These are phyloP conservation scores for Mediolabrus comicus DNA, from an alignment of 108 stramenopile species.

Conservation along the genomic window DNA sequence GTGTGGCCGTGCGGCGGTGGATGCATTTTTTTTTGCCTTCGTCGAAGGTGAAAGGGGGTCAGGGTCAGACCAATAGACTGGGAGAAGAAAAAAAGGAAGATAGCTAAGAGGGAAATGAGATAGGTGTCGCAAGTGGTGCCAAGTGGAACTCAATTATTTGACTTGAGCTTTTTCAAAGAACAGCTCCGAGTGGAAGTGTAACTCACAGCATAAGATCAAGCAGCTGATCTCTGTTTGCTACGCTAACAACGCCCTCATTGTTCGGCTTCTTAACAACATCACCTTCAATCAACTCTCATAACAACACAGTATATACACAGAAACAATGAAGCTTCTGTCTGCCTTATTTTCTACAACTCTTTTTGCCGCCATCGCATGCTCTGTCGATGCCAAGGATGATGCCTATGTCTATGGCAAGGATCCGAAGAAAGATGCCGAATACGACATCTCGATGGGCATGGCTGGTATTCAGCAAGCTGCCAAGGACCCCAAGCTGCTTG, in stretches of 20 bases:
- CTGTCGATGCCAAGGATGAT: slow-evolving; percentile 23
- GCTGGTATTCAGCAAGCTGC: slow-evolving; percentile 83
- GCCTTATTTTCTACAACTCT: slow-evolving; percentile 44
- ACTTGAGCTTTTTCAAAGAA: neutral
- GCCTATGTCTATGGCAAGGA: slow-evolving; percentile 52
- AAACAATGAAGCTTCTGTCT: slow-evolving; percentile 45
- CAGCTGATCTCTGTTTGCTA: neutral
- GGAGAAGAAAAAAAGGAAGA: neutral
- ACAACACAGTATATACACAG: neutral
- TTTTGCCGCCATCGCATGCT: slow-evolving; percentile 38
- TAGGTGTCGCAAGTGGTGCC: neutral
- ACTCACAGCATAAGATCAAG: too few relatives aligned
- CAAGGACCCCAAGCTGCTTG: slow-evolving; percentile 80
- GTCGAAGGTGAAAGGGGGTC: too few relatives aligned
- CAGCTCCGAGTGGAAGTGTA: neutral
- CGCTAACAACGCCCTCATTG: neutral
- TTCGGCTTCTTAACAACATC: neutral
- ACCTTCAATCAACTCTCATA: slow-evolving; percentile 1
- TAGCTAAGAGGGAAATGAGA: neutral
- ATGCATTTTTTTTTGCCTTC: too few relatives aligned
- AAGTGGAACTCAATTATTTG: neutral
- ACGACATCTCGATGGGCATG: slow-evolving; percentile 78
- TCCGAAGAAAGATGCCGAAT: slow-evolving; percentile 62
- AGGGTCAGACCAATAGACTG: neutral
- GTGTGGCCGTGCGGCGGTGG: too few relatives aligned